Conservation (phyloP, 495 filamentous ascomycete genomes). For the Filosporella fistucella region DNA sequence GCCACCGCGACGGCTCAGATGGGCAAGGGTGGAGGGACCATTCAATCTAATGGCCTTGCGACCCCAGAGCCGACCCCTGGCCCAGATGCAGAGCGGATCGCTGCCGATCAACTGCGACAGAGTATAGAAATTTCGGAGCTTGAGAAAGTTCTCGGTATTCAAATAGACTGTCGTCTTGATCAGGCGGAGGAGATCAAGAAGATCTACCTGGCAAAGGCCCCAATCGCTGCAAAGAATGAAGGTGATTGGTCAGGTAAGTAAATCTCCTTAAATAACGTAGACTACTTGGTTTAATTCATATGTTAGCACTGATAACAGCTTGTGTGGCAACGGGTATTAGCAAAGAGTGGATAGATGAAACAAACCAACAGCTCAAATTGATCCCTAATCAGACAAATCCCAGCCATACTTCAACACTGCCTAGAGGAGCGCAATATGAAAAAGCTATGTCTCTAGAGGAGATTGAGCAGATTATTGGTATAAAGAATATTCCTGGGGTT, state of each 20-base stretch:
- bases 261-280: background rate
- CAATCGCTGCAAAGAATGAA: background rate
- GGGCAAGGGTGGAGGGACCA: background rate
- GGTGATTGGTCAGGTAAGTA: background rate
- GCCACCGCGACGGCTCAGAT: background rate
- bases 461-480: slow-evolving; percentile 10
- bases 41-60: background rate
- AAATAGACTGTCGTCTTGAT: background rate
- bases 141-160: background rate
- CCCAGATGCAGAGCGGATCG: background rate
- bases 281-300: background rate
- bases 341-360: background rate
- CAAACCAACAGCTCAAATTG: background rate
- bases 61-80: background rate
- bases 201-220: background rate
- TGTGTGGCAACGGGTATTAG: background rate
- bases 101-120: background rate
- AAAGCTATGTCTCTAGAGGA: slow-evolving; percentile 5
- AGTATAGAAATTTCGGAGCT: background rate
- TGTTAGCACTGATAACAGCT: background rate
- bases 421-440: background rate
- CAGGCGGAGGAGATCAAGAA: background rate
- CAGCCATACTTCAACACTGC: background rate
- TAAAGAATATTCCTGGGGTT: slow-evolving; percentile 16
- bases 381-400: background rate